Evolutionary conservation across 2,329 filamentous ascomycete species (phyloP), one percentile per base, ranked within the genome.

Genomic region (Taxawa tesnikishii): DNA sequence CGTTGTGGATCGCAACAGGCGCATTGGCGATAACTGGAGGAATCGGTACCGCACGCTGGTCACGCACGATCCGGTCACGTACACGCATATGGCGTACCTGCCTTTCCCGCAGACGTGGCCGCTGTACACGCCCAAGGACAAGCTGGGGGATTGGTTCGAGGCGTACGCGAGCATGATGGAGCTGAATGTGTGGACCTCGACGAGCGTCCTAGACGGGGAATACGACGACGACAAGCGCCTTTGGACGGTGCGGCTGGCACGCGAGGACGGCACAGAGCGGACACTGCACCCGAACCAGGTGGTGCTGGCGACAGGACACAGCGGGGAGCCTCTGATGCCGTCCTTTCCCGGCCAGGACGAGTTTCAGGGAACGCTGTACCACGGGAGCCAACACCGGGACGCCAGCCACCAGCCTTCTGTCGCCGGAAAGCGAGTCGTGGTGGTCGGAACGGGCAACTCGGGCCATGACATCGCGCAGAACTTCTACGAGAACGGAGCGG

Each of bases 51-150:
- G 58, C 15, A 49, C 46, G 3, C 66, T 82, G 0, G 74, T 80
- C 1, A 67, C 78, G 0, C 77, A 83, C 42, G 77, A 81, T 42
- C 74, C 75, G 0, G 70, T 80, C 2, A 75, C 60, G 51, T 63
- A 56, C 33, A 65, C 70, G 33, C 68, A 74, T 44, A 56, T 79
- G 58, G 72, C 77, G 0, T 82, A 79, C 47, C 43, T 83, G 4
- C 55, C 58, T 0, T 83, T 81, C 46, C 78, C 77, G 0, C 46
- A 63, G 0, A 65, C 66, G 32, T 83, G 77, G 77, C 77, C 77
- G 3, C 53, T 78, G 11, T 83, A 79, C 49, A 79, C 75, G 0
- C 75, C 76, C 4, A 82, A 81, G 46, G 76, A 82, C 50, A 82
- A 82, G 46, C 58, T 81, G 0, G 78, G 64, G 2, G 73, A 79